Evolutionary conservation across 805 yeast species (phyloP).

Genomic region (Saccharomyces jurei): DNA sequence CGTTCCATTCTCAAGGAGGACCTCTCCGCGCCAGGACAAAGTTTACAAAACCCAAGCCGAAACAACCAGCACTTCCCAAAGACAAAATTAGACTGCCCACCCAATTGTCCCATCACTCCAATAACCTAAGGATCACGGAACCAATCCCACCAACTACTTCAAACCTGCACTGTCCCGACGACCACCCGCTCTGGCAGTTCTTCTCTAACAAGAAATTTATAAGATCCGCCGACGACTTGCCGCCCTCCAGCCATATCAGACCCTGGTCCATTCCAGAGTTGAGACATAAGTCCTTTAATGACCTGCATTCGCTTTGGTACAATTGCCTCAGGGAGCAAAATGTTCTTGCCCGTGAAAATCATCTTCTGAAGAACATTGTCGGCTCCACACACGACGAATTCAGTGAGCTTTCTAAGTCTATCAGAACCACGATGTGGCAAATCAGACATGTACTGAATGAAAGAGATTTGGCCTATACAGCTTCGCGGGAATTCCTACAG

Average conservation of each 20-base stretch:
- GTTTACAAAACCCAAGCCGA: conserved; percentile 30
- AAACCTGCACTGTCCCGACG: conserved; percentile 64
- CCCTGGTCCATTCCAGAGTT: conserved; percentile 85
- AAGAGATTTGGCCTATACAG: conserved; percentile 62
- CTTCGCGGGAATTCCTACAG: conserved; percentile 43
- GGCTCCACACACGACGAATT: conserved; percentile 34
- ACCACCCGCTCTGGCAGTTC: conserved; percentile 94
- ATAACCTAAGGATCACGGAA: conserved; percentile 47
- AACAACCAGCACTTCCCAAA: conserved; percentile 21
- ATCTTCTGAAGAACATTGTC: conserved; percentile 41
- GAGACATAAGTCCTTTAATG: conserved; percentile 85
- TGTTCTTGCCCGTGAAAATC: conserved; percentile 63
- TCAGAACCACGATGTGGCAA: conserved; percentile 62
- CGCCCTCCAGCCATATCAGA: conserved; percentile 42
- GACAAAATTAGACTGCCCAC: conserved; percentile 19
- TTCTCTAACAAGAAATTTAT: conserved; percentile 58
- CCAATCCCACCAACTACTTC: conserved; percentile 80
- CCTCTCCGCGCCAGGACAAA: conserved; percentile 35
- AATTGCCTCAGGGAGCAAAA: conserved; percentile 78
- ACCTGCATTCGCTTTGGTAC: conserved; percentile 88
- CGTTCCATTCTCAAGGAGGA: conserved; percentile 8
- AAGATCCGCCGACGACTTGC: conserved; percentile 48
- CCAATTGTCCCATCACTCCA: conserved; percentile 23
- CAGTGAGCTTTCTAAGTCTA: conserved; percentile 33
- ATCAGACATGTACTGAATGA: conserved; percentile 84